phyloP scores from a whole-genome alignment of 768 basidiomycete genomes.

The Rhizopogon rudus region DNA sequence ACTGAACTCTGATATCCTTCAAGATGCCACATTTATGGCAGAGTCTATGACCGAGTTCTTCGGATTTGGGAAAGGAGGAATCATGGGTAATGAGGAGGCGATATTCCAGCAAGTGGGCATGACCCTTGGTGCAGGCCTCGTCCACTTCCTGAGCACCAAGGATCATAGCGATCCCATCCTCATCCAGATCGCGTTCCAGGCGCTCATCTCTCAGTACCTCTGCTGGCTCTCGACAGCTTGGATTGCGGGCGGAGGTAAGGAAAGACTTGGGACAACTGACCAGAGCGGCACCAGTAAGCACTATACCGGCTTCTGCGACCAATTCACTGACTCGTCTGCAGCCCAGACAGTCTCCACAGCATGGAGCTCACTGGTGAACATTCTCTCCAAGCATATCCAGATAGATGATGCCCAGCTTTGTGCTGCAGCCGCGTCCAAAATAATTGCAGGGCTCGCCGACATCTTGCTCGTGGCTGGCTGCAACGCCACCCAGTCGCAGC shows the following conservation, averaged over 20 bases:
- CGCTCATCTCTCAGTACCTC: slow-evolving; percentile 20
- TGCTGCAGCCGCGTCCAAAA: slow-evolving; percentile 17
- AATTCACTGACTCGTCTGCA: slow-evolving; percentile 8
- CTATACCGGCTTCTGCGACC: background rate
- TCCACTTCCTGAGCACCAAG: slow-evolving; percentile 24
- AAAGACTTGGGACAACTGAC: slow-evolving; percentile 31
- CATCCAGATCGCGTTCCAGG: slow-evolving; percentile 33
- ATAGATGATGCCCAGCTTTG: slow-evolving; percentile 18
- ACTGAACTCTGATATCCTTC: slow-evolving; percentile 44
- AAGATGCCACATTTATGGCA: slow-evolving; percentile 43
- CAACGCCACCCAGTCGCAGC: slow-evolving; percentile 12
- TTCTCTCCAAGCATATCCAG: slow-evolving; percentile 17
- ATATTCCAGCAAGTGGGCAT: slow-evolving; percentile 11
- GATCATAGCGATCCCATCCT: slow-evolving; percentile 29
- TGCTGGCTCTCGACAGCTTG: slow-evolving; percentile 23
- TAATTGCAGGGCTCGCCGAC: slow-evolving; percentile 22
- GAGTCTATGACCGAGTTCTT: slow-evolving; percentile 43
- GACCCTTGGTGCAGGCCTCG: slow-evolving; percentile 16
- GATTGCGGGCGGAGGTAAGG: slow-evolving; percentile 26
- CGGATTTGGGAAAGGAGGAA: slow-evolving; percentile 16
- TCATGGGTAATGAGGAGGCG: slow-evolving; percentile 18
- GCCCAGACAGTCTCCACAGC: slow-evolving; percentile 39
- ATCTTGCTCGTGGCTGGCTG: slow-evolving; percentile 26
- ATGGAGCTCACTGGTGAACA: slow-evolving; percentile 39
- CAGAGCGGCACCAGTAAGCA: background rate